Base-by-base conservation (phyloP, 257 asterid species). In the Rubia yunnanensis region DNA sequence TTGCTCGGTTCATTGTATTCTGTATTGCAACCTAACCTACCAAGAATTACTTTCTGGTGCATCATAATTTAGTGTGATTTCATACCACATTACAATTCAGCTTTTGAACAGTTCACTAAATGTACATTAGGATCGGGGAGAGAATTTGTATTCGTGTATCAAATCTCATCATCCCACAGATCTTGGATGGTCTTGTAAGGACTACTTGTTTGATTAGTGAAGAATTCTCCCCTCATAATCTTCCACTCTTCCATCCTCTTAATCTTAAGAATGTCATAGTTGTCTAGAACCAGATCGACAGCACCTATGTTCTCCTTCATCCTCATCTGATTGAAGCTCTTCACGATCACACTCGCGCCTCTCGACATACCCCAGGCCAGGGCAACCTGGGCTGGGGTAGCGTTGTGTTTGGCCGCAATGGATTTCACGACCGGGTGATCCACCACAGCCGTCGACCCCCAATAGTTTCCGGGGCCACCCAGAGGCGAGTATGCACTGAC, bases 361-460 rank as follows among this genome's bases (percentile, higher is more conserved):
- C 77, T 84, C 1, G 88, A 80, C 67, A 84, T 18, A 6, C 96
- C 94, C 96, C 98, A 86, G 58, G 78, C 77, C 35, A 91, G 68
- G 62, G 96, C 88, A 70, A 84, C 95, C 78, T 88, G 96, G 48
- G 95, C 96, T 26, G 96, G 90, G 20, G 95, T 88, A 4, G 88
- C 85, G 20, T 72, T 17, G 76, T 76, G 88, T 71, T 81, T 86
- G 10, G 32, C 68, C 10, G 96, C 92, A 65, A 88, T 81, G 31
- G 92, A 80, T 56, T 78, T 72, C 18, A 91, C 70, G 35, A 79
- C 71, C 0, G 94, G 94, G 63, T 72, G 65, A 34, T 85, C 79
- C 52, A 91, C 81, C 22, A 88, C 92, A 34, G 80, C 84, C 1
- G 92, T 85, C 7, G 96, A 83, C 9, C 96, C 98, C 96, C 96